Evolutionary conservation across 2,329 filamentous ascomycete species (phyloP).

Genomic region (Xylariaceae sp.): DNA sequence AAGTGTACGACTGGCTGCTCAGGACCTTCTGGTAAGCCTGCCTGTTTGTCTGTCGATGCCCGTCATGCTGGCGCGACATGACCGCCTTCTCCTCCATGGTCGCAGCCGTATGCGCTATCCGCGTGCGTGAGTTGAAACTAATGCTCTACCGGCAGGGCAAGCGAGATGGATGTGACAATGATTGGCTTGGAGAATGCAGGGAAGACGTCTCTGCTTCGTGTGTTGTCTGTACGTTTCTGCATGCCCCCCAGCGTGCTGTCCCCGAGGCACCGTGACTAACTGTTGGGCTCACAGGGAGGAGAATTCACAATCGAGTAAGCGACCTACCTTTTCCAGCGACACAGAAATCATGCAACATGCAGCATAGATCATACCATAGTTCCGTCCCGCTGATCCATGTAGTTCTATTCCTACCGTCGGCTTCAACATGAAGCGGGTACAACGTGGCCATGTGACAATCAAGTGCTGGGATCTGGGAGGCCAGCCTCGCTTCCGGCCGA

Average conservation of each 20-base stretch:
- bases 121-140: slow-evolving; percentile 6
- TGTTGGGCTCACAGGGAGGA: slow-evolving; percentile 62
- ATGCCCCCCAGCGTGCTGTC: slow-evolving; percentile 8
- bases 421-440: slow-evolving; percentile 98
- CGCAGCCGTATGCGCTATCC: slow-evolving; percentile 21
- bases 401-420: slow-evolving; percentile 98
- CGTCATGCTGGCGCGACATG: slow-evolving; percentile 25
- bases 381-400: slow-evolving; percentile 37
- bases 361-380: slow-evolving; percentile 18
- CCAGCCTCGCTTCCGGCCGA: slow-evolving; percentile 91
- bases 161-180: slow-evolving; percentile 99
- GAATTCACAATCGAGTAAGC: slow-evolving; percentile 99
- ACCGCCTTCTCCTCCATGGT: slow-evolving; percentile 23
- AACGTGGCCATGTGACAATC: slow-evolving; percentile 95
- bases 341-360: slow-evolving; percentile 11
- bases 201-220: slow-evolving; percentile 90
- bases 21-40: slow-evolving; percentile 86
- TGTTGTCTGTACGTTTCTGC: slow-evolving; percentile 73
- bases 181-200: slow-evolving; percentile 97
- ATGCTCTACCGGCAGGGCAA: slow-evolving; percentile 61
- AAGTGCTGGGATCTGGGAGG: slow-evolving; percentile 99
- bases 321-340: slow-evolving; percentile 19
- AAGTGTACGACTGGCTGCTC: slow-evolving; percentile 97
- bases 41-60: slow-evolving; percentile 12
- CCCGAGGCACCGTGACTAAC: slow-evolving; percentile 18